Conservation (phyloP, 2,329 filamentous ascomycete species). For the Aspergillus viridinutans region DNA sequence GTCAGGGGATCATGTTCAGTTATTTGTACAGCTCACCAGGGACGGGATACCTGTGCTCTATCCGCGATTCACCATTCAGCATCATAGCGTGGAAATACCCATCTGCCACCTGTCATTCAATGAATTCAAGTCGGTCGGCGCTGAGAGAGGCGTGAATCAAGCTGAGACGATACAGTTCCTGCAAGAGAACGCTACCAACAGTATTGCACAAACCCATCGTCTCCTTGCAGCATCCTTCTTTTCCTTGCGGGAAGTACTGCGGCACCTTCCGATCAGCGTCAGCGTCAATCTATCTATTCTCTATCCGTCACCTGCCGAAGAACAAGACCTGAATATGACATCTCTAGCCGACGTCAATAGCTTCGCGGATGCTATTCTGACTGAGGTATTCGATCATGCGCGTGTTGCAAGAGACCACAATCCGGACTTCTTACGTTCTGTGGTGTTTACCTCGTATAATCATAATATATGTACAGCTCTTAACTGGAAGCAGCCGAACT, state of each 20-base stretch:
- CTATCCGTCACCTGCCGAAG: slow-evolving; percentile 74
- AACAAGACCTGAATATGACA: slow-evolving; percentile 64
- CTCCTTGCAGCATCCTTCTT: slow-evolving; percentile 71
- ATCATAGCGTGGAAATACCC: slow-evolving; percentile 74
- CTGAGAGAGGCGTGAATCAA: slow-evolving; percentile 33
- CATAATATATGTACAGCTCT: slow-evolving; percentile 83
- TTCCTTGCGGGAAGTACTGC: slow-evolving; percentile 72
- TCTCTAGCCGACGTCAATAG: slow-evolving; percentile 78
- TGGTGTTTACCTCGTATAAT: slow-evolving; percentile 94
- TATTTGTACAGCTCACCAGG: slow-evolving; percentile 87
- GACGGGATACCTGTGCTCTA: slow-evolving; percentile 85
- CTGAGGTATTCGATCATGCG: slow-evolving; percentile 87
- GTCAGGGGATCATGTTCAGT: slow-evolving; percentile 87
- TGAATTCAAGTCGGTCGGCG: slow-evolving; percentile 45
- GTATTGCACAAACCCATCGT: slow-evolving; percentile 64
- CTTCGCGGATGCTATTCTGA: slow-evolving; percentile 78
- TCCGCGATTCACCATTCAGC: slow-evolving; percentile 74
- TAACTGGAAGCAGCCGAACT: slow-evolving; percentile 99
- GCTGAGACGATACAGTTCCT: slow-evolving; percentile 28
- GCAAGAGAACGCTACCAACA: slow-evolving; percentile 28
- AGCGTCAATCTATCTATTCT: slow-evolving; percentile 90
- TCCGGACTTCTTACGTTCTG: slow-evolving; percentile 72
- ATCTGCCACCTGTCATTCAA: slow-evolving; percentile 72
- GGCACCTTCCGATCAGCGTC: slow-evolving; percentile 69
- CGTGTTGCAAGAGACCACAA: slow-evolving; percentile 61